Base-by-base conservation (phyloP, 768 basidiomycete genomes). In the Collybiopsis confluens region DNA sequence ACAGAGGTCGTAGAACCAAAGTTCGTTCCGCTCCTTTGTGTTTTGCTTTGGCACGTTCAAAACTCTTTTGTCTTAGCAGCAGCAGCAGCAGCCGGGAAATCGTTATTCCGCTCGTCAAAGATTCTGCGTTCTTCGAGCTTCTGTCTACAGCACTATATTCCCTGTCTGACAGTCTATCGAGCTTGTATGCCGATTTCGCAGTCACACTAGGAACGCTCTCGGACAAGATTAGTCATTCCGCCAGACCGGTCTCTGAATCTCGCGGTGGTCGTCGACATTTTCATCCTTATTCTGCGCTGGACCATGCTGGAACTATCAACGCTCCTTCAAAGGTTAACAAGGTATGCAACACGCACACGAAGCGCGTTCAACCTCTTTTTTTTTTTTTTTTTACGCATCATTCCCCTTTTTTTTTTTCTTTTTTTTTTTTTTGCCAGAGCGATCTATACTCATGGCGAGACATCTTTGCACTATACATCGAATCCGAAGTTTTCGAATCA, bases 381-480 rank as follows among this genome's bases (percentile, higher is more conserved):
- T n/a, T n/a, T n/a, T n/a, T n/a, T n/a, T n/a, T n/a, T n/a, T n/a
- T n/a, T n/a, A n/a, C n/a, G n/a, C n/a, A n/a, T n/a, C n/a, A n/a
- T n/a, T n/a, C n/a, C n/a, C n/a, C n/a, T n/a, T n/a, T 5, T 37
- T 33, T 20, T 26, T 37, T 10, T 18, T 10, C 36, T 6, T n/a
- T 8, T 38, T 28, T 18, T 4, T 13, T 26, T 21, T 15, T 1
- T 28, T 27, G 43, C 13, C 40, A 79, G 76, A 77, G 72, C 10
- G 94, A 98, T 60, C 68, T 98, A 7, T 92, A 90, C 64, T 77
- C 82, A 5, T 97, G 95, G 95, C 74, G 95, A 21, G 85, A 92
- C 68, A 86, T 97, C 26, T 96, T 98, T 63, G 84, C 85, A 54
- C 69, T 95, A 2, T 97, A 96, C 67, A 75, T 88, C 45, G 92